Evolutionary conservation across 164 flowering plant species (phyloP).

Genomic region (Sedum album): DNA sequence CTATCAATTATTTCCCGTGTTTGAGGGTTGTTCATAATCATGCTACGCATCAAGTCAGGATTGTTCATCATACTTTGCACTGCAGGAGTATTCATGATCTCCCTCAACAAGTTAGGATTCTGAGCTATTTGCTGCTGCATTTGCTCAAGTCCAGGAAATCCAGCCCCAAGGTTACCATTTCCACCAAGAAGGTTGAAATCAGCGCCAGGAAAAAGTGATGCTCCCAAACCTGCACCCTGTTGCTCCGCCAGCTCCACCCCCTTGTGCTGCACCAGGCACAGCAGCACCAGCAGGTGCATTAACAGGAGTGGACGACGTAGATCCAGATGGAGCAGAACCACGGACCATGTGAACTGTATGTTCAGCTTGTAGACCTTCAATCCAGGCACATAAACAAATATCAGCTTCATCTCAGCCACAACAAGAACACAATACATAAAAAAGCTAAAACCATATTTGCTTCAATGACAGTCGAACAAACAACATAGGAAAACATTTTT

Average conservation of each 20-base stretch:
- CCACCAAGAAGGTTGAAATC: constrained; percentile 30
- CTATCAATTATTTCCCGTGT: constrained; percentile 89
- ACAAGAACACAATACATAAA: no score
- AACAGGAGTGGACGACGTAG: constrained; percentile 31
- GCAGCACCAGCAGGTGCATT: constrained; percentile 16
- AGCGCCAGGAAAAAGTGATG: constrained; percentile 28
- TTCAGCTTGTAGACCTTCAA: constrained; percentile 65
- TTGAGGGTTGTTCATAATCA: constrained; percentile 89
- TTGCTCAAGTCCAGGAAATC: constrained; percentile 79
- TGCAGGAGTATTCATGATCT: constrained; percentile 84
- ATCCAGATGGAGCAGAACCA: constrained; percentile 50
- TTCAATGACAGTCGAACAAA: no score
- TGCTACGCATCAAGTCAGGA: constrained; percentile 75
- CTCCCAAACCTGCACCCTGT: constrained; percentile 20
- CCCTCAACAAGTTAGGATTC: constrained; percentile 90
- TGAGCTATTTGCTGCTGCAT: constrained; percentile 75
- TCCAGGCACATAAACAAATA: not conserved
- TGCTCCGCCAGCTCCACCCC: constrained; percentile 19
- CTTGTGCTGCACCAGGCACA: constrained; percentile 11
- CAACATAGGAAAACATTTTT: no score
- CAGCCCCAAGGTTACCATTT: constrained; percentile 60
- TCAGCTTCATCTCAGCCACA: not conserved
- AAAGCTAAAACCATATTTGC: no score
- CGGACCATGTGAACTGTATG: constrained; percentile 85
- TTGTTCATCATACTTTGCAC: constrained; percentile 80